Evolutionary conservation across 2,329 filamentous ascomycete species (phyloP).

Genomic region (Claviceps purpurea): DNA sequence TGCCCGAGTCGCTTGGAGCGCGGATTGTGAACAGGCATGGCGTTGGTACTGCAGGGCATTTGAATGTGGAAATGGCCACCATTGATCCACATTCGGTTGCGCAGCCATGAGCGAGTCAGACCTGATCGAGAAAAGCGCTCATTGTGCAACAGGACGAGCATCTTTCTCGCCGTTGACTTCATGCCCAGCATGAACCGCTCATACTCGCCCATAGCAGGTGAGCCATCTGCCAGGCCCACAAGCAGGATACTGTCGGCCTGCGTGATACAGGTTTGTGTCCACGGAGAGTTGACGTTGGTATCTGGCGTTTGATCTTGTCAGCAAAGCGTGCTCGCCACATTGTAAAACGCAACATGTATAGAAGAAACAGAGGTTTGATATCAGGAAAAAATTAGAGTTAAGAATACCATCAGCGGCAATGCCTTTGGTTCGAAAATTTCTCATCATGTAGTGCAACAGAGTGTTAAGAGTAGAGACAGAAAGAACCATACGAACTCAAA

Average conservation of each 20-base stretch:
- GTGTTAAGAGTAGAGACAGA: not conserved
- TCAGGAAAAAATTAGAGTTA: constrained; percentile 62
- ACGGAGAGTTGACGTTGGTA: constrained; percentile 91
- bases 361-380: constrained; percentile 1
- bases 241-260: constrained; percentile 94
- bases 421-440: constrained; percentile 36
- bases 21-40: constrained; percentile 57
- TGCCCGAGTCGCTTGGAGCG: constrained; percentile 68
- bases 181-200: constrained; percentile 92
- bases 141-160: constrained; percentile 75
- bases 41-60: constrained; percentile 71
- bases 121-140: constrained; percentile 81
- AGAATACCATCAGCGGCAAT: constrained; percentile 40
- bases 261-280: constrained; percentile 95
- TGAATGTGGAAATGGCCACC: constrained; percentile 96
- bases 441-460: constrained; percentile 31
- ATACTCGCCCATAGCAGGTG: constrained; percentile 85
- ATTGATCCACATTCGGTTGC: constrained; percentile 94
- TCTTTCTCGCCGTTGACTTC: constrained; percentile 91
- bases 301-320: constrained; percentile 38
- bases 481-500: not conserved
- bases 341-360: constrained; percentile 2
- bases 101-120: constrained; percentile 76
- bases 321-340: constrained; percentile 7
- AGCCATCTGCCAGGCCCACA: constrained; percentile 81